Base-by-base conservation (phyloP, 2,329 filamentous ascomycete genomes). In the Penicillium aurantiogriseum region DNA sequence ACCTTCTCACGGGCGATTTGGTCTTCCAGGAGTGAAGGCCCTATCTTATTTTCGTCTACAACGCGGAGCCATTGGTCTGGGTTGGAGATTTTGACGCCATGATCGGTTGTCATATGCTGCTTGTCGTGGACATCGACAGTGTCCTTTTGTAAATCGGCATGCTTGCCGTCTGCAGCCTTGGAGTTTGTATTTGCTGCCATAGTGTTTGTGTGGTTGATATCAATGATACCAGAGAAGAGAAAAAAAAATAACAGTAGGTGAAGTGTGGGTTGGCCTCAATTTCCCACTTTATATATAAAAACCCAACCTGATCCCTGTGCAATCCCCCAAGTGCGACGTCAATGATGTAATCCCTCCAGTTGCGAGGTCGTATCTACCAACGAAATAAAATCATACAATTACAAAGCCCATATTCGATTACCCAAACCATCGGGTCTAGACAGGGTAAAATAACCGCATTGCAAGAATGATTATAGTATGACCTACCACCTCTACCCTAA, bases 31-130 rank as follows among this genome's bases (percentile, higher is more conserved):
- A 92, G 77, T 66, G 74, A 72, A 0, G 90, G 88, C 0, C 90
- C 90, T 2, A 81, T 85, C 54, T 85, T 79, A 46, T 89, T 81
- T 3, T 85, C 80, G 36, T 77, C 85, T 27, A 78, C 82, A 5
- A 88, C 81, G 51, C 83, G 85, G 53, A 95, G 78, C 90, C 90
- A 94, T 70, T 92, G 83, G 68, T 96, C 91, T 1, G 88, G 87
- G 66, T 88, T 88, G 42, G 79, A 77, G 67, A 91, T 83, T 74
- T 88, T 90, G 29, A 88, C 85, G 23, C 91, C 91, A 75, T 83
- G 90, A 68, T 96, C 91, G 48, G 87, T 88, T 0, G 90, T 93
- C 63, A 92, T 84, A 39, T 83, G 80, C 33, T 81, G 79, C 38
- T 84, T 80, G 49, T 82, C 74, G 44, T 82, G 76, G 2, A 85